A percentile compares a stretch with the other conserved stretches of the same genome.
phyloP scores from a whole-genome alignment of 768 basidiomycete genomes.

The Clathrus columnatus region DNA sequence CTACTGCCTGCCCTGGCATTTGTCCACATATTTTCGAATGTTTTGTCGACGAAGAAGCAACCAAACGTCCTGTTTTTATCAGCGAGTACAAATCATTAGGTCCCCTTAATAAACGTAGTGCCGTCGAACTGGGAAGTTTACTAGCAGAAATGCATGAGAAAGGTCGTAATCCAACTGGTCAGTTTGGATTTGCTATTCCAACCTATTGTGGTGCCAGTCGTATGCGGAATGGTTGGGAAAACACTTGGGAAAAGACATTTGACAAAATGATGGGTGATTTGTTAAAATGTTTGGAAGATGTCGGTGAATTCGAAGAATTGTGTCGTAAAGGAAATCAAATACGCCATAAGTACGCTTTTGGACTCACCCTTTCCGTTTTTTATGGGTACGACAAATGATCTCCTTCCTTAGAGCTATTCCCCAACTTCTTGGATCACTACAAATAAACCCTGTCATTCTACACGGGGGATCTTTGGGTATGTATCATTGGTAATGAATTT shows the following conservation, averaged over 20 bases:
- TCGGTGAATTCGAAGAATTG: constrained; percentile 35
- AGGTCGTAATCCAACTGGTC: constrained; percentile 33
- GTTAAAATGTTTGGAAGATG: constrained; percentile 35
- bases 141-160: constrained; percentile 61
- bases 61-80: constrained; percentile 41
- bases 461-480: constrained; percentile 80
- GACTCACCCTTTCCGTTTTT: not conserved
- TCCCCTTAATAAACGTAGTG: constrained; percentile 37
- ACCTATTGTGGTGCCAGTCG: constrained; percentile 72
- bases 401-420: constrained; percentile 54
- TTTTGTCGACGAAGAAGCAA: constrained; percentile 29
- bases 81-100: constrained; percentile 63
- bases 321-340: constrained; percentile 45
- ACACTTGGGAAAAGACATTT: constrained; percentile 64
- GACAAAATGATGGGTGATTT: constrained; percentile 52
- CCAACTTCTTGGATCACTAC: constrained; percentile 48
- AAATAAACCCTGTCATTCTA: constrained; percentile 56
- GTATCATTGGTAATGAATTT: constrained; percentile 15
- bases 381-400: not conserved
- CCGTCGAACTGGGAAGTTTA: constrained; percentile 44
- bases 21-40: constrained; percentile 48
- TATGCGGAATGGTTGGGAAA: constrained; percentile 63
- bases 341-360: constrained; percentile 32
- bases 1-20: constrained; percentile 56
- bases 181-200: constrained; percentile 64